Evolutionary conservation across 768 basidiomycete genomes (phyloP).

Genomic region (Leccinum disarticulatum): DNA sequence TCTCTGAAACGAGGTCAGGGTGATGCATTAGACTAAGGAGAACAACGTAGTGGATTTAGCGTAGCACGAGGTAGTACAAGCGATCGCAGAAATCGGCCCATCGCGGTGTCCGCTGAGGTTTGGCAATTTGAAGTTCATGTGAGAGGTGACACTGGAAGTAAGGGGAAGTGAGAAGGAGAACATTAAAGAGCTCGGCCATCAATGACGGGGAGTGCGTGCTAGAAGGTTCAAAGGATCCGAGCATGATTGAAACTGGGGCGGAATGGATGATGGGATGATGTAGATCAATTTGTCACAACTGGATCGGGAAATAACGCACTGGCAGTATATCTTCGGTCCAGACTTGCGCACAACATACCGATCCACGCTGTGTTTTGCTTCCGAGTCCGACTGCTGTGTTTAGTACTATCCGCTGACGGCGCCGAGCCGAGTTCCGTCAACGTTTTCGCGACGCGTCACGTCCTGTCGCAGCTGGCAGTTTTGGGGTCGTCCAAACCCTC

Average conservation of each 20-base stretch:
- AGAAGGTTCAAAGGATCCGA: constrained; percentile 16
- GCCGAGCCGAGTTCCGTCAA: constrained; percentile 4
- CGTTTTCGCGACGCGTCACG: constrained; percentile 15
- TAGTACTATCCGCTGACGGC: constrained; percentile 14
- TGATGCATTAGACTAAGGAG: constrained; percentile 26
- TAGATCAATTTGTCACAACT: constrained; percentile 18
- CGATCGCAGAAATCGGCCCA: constrained; percentile 22
- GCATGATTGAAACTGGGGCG: neutral
- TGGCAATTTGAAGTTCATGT: constrained; percentile 10
- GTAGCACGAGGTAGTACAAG: constrained; percentile 38
- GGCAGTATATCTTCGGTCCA: neutral
- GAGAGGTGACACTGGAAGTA: neutral
- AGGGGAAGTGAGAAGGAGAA: constrained; percentile 3
- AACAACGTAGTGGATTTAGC: constrained; percentile 27
- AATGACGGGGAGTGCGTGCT: constrained; percentile 11
- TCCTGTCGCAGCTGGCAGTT: constrained; percentile 31
- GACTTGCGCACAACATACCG: constrained; percentile 1
- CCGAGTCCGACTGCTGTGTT: constrained; percentile 3
- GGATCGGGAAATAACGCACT: constrained; percentile 10
- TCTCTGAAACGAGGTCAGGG: constrained; percentile 42
- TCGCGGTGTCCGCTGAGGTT: constrained; percentile 6
- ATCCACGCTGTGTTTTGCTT: neutral
- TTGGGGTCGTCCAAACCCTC: constrained; percentile 27
- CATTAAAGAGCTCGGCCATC: constrained; percentile 15
- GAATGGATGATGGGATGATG: constrained; percentile 5